Base-by-base conservation (phyloP, 2,329 filamentous ascomycete species). In the Tolypocladium album region DNA sequence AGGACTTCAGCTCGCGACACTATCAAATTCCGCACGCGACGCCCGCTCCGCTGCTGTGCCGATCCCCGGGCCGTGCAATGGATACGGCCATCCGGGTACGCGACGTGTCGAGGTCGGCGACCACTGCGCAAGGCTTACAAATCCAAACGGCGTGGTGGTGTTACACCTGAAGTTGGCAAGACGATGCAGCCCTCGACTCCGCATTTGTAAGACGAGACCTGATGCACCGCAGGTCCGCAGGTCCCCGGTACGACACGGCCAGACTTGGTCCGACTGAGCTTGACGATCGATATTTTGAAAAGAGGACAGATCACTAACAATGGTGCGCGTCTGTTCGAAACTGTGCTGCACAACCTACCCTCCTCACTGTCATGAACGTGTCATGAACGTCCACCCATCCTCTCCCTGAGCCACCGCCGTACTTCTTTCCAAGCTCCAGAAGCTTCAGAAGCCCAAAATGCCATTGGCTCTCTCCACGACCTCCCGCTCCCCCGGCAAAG, bases 381-480 rank as follows among this genome's bases (percentile, higher is more conserved):
- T 31, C 27, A 5, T 5, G 27, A 5, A 5, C 5, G 27, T 31
- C 27, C 27, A 24, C 31, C 22, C 40, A 47, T n/a, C 56, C 13
- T 39, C 56, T 22, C 31, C 9, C 42, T 20, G 5, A n/a, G 8
- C 4, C n/a, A n/a, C 22, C 17, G 27, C 13, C 34, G 3, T 5
- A 2, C 43, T 47, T 15, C 9, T 24, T 7, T 24, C n/a, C 12
- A 24, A 12, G 24, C 1, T 4, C 1, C n/a, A 24, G 22, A 47
- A 13, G 43, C 43, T 24, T 66, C 57, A 73, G 53, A 82, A 75
- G 1, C 79, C 78, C 57, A 82, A 62, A 45, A 75, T 75, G 13
- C 64, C 62, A 62, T 83, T 83, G 22, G 78, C 78, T 56, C 68
- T 67, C 52, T 69, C 65, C 5, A 78, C 69, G 3, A 71, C 73